Percentiles rank a stretch among this genome's conserved stretches.
Evolutionary conservation across 352 stramenopile species (phyloP).

Genomic region (Pythium oligandrum): DNA sequence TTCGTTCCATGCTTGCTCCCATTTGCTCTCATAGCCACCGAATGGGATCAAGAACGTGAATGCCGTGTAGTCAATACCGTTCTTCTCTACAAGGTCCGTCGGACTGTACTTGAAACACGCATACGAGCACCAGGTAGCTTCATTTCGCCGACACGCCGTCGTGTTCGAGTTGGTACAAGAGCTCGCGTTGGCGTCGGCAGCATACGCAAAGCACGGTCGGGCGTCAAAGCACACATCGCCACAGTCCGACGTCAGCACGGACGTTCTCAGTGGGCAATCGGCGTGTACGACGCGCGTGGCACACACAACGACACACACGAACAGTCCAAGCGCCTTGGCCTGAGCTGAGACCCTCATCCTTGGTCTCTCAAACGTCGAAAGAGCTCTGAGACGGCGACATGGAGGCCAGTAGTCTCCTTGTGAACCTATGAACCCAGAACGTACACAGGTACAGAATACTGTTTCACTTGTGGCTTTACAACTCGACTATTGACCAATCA

Average conservation of each 20-base stretch:
- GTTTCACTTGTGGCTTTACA: too few species aligned
- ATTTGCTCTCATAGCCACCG: conserved; percentile 34
- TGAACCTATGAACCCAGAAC: too few species aligned
- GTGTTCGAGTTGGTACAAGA: background rate
- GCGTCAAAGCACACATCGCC: conserved; percentile 39
- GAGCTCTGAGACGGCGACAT: too few species aligned
- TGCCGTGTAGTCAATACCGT: conserved; percentile 34
- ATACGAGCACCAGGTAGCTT: conserved; percentile 26
- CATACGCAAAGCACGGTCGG: conserved; percentile 49
- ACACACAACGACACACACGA: too few species aligned
- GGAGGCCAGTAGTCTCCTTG: too few species aligned
- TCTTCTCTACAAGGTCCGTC: conserved; percentile 37
- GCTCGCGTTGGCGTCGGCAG: conserved; percentile 1
- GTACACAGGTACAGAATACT: too few species aligned
- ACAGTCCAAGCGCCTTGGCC: too few species aligned
- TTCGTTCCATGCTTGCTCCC: conserved; percentile 34
- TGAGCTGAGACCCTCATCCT: too few species aligned
- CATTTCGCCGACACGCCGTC: conserved; percentile 6
- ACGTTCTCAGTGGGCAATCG: conserved; percentile 20
- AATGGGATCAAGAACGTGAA: conserved; percentile 63
- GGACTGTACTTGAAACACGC: conserved; percentile 43
- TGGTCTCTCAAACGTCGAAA: too few species aligned
- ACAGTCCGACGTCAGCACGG: conserved; percentile 16
- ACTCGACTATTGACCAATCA: too few species aligned
- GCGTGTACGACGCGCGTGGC: background rate